Base-by-base conservation (phyloP, 2,329 filamentous ascomycete genomes). In the Verticillium tricorpus region DNA sequence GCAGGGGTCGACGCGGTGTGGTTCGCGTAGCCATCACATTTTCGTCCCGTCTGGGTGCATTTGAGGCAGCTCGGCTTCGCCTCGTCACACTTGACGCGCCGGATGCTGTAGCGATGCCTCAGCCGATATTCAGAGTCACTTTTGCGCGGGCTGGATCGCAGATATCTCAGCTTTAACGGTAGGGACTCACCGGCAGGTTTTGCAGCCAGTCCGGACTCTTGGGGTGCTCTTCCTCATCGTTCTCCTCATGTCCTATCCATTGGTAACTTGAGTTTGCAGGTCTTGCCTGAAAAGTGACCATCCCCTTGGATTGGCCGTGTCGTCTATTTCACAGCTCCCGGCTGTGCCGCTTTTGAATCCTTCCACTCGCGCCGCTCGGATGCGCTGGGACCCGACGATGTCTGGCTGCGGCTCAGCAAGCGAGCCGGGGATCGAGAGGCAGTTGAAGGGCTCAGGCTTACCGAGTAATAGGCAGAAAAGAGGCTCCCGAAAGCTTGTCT, bases 51-150 rank as follows among this genome's bases (percentile, higher is more conserved):
- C 61, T 77, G 80, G 28, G 77, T 77, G 67, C 84, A 86, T 62
- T 81, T 78, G 40, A 77, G 70, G 66, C 84, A 87, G 45, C 70
- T 72, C 1, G 83, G 83, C 60, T 81, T 84, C 15, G 71, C 72
- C 70, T 85, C 83, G 64, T 85, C 83, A 69, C 83, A 86, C 70
- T 85, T 85, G 56, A 85, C 78, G 61, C 81, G 81, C 59, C 83
- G 80, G 52, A 81, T 77, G 69, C 82, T 84, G 61, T 5, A 28
- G 6, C 5, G 28, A 28, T 5, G 28, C 1, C 28, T 28, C 5
- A 28, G 28, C 4, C 28, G 28, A 28, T 28, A 28, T 28, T 28
- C 28, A 6, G 6, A 6, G 3, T 28, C 28, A 28, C 6, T 5
- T 5, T 5, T 28, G 28, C 28, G 28, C 28, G 28, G 28, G 28